Evolutionary conservation across 345 rosid species (phyloP).

Genomic region (Cardiospermum halicacabum): DNA sequence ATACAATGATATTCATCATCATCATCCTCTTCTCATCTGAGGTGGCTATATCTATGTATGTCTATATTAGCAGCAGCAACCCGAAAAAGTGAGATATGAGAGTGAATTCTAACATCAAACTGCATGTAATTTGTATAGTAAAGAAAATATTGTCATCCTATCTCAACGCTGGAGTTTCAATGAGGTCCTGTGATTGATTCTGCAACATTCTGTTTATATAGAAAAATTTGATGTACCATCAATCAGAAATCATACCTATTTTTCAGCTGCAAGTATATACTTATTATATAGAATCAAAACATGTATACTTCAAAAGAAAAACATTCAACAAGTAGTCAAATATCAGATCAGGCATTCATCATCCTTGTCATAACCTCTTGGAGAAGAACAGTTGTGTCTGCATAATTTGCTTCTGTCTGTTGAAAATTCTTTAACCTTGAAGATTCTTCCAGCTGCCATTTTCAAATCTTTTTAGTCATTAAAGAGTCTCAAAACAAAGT

Average conservation of each 20-base stretch:
- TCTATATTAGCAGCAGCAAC: conserved; percentile 21
- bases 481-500: no score
- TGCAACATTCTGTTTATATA: neutral
- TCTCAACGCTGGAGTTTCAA: neutral
- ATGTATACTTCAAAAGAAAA: neutral
- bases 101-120: conserved; percentile 41
- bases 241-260: neutral
- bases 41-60: conserved; percentile 17
- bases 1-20: no score
- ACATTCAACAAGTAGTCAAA: neutral
- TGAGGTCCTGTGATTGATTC: conserved; percentile 6
- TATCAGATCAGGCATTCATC: conserved; percentile 20
- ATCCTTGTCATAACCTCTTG: conserved; percentile 67
- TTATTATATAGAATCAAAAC: neutral
- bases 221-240: neutral
- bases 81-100: conserved; percentile 15
- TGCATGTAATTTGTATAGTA: conserved; percentile 43
- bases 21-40: neutral
- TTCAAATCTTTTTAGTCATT: no score
- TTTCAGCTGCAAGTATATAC: neutral
- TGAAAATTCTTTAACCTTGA: conserved; percentile 46
- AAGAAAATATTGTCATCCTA: conserved; percentile 18
- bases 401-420: conserved; percentile 46
- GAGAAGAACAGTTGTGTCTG: conserved; percentile 50
- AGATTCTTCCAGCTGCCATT: conserved; percentile 68